These are phyloP conservation scores for Pseudoturritis turrita DNA, from an alignment of 345 rosid species.

Conservation along the genomic window DNA sequence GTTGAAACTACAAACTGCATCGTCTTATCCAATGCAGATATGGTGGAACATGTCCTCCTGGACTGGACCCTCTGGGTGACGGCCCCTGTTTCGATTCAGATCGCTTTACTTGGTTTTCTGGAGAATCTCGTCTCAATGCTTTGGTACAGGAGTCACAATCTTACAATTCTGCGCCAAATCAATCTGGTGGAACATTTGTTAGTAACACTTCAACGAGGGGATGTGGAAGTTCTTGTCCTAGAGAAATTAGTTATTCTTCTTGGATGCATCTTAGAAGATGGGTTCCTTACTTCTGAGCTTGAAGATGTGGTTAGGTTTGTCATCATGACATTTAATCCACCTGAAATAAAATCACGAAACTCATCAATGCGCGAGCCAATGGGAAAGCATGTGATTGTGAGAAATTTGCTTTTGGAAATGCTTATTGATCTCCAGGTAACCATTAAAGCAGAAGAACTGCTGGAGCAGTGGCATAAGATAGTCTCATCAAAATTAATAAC, in stretches of 20 bases:
- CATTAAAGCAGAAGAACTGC: slow-evolving; percentile 76
- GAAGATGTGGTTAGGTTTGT: slow-evolving; percentile 89
- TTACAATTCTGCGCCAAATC: slow-evolving; percentile 74
- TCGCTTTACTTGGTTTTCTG: slow-evolving; percentile 79
- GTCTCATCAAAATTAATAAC: slow-evolving; percentile 89
- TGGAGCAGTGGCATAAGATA: slow-evolving; percentile 93
- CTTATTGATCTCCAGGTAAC: slow-evolving; percentile 95
- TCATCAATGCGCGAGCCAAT: slow-evolving; percentile 65
- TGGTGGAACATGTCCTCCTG: slow-evolving; percentile 93
- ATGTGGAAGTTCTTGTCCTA: slow-evolving; percentile 88
- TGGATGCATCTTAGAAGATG: slow-evolving; percentile 86
- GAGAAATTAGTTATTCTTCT: slow-evolving; percentile 87
- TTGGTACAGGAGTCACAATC: slow-evolving; percentile 94
- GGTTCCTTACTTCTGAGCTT: slow-evolving; percentile 79
- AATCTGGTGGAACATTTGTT: slow-evolving; percentile 82
- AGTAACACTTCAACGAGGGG: slow-evolving; percentile 90
- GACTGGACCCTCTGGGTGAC: slow-evolving; percentile 98
- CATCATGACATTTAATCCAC: slow-evolving; percentile 95
- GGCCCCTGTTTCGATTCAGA: slow-evolving; percentile 77
- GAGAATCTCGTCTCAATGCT: slow-evolving; percentile 93
- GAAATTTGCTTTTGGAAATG: slow-evolving; percentile 95
- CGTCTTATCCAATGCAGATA: slow-evolving; percentile 87
- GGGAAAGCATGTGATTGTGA: slow-evolving; percentile 95
- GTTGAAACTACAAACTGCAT: slow-evolving; percentile 84
- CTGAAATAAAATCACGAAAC: slow-evolving; percentile 57